Evolutionary conservation across 2,329 filamentous ascomycete species (phyloP).

Genomic region (Atkinsonella hypoxylon): DNA sequence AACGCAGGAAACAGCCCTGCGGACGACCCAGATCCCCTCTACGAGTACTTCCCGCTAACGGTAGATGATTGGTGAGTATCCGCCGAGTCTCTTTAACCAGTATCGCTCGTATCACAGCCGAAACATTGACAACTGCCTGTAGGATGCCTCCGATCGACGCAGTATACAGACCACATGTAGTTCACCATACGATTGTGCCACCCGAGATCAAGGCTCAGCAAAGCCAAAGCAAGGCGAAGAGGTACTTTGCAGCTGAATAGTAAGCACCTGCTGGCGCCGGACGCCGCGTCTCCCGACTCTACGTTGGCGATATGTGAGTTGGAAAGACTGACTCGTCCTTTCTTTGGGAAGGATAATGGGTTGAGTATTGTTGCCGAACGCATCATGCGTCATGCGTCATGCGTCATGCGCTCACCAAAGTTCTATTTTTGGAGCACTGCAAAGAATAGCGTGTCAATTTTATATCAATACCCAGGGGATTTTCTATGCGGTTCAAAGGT

Average conservation of each 20-base stretch:
- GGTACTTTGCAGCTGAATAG: conserved; percentile 59
- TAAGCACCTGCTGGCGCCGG: neutral
- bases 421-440: neutral
- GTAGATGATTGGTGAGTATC: conserved; percentile 65
- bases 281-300: neutral
- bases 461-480: conserved; percentile 5
- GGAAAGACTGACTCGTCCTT: neutral
- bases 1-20: conserved; percentile 46
- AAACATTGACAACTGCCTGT: neutral
- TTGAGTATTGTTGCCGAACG: neutral
- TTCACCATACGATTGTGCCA: conserved; percentile 71
- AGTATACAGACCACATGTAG: conserved; percentile 82
- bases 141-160: conserved; percentile 82
- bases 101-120: too few species aligned
- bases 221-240: conserved; percentile 52
- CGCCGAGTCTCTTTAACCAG: neutral
- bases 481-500: neutral
- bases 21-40: conserved; percentile 73
- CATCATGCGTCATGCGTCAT: conserved; percentile 1
- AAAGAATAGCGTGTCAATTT: conserved; percentile 5
- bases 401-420: conserved; percentile 2
- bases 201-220: conserved; percentile 60
- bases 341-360: neutral
- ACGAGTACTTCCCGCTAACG: conserved; percentile 89
- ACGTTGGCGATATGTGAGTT: neutral